A percentile compares a stretch with the other conserved stretches of the same genome.
These are phyloP conservation scores for Globisporangium echinulatum DNA, from an alignment of 352 stramenopile genomes.

Conservation along the genomic window DNA sequence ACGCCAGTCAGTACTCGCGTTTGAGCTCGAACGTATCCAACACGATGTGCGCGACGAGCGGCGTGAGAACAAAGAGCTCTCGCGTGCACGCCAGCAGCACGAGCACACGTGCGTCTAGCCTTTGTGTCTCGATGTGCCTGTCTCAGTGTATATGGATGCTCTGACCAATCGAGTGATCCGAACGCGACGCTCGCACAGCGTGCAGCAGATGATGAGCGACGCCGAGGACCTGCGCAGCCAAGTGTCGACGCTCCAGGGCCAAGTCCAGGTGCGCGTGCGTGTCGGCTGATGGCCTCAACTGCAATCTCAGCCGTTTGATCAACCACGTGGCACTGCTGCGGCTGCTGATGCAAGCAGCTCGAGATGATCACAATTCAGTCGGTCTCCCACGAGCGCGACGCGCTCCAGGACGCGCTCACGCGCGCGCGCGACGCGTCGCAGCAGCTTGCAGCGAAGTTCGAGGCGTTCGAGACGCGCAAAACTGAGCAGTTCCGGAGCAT, in stretches of 20 bases:
- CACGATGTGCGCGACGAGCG: conserved; percentile 29
- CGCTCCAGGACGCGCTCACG: conserved; percentile 26
- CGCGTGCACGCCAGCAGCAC: conserved; percentile 26
- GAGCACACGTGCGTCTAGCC: conserved; percentile 17
- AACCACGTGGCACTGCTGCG: background rate
- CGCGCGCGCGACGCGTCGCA: conserved; percentile 43
- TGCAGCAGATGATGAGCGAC: conserved; percentile 26
- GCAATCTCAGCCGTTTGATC: background rate
- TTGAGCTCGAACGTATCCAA: conserved; percentile 25
- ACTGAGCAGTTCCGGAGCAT: conserved; percentile 40
- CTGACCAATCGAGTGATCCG: too few relatives aligned
- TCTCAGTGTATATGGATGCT: too few relatives aligned
- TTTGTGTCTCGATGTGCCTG: background rate
- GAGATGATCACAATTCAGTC: conserved; percentile 43
- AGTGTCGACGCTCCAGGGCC: conserved; percentile 34
- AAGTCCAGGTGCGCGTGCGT: conserved; percentile 35
- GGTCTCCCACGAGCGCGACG: conserved; percentile 35
- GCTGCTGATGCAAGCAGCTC: conserved; percentile 18
- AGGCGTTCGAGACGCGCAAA: conserved; percentile 24
- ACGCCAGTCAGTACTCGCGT: conserved; percentile 20
- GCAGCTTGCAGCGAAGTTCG: conserved; percentile 16
- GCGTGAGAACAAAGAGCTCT: conserved; percentile 23
- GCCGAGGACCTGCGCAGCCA: conserved; percentile 29
- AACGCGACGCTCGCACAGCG: background rate
- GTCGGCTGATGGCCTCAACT: background rate